Base-by-base conservation (phyloP, 108 stramenopile genomes). In the Aurantiochytrium sp. region DNA sequence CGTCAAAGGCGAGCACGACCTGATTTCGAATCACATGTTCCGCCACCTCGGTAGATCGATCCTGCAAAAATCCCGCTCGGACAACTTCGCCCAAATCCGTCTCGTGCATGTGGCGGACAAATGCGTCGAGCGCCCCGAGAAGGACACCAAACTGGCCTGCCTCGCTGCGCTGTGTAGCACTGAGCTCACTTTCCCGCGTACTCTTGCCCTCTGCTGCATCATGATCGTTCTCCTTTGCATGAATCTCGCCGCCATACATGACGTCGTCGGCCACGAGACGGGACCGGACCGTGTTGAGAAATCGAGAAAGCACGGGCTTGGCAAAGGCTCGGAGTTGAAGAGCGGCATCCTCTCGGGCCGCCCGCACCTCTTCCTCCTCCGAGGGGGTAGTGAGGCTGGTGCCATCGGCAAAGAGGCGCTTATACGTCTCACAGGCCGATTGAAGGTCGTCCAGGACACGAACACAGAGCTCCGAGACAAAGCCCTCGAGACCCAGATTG, bases 11-110 rank as follows among this genome's bases (percentile, higher is more conserved):
- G 6, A 47, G 25, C n/a, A 83, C 23, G 3, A 83, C 76, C 28
- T 83, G 76, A 18, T 83, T 83, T 6, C 76, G 76, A 23, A 83
- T 83, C 10, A 53, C 76, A 45, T 83, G 76, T 45, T 83, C 76
- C n/a, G 76, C 45, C 0, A 83, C 51, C 51, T 83, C 76, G 23
- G 76, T 83, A 16, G 76, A 43, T 12, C 76, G 76, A 53, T 83
- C 76, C 19, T 18, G 6, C 45, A 83, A 3, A 23, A 53, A 83
- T 0, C 76, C 51, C 8, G 49, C 25, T 12, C 76, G 76, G 6
- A 83, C 76, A 8, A 83, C 76, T 6, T 28, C 76, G 1, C 23
- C 10, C 49, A 83, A 16, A 1, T 83, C 76, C n/a, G 45, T 25
- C 45, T 53, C 76, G 19, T 53, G 45, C 51, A 83, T 47, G 25